phyloP scores from a whole-genome alignment of 1,284 basidiomycete genomes.

The Austroboletus niveus region DNA sequence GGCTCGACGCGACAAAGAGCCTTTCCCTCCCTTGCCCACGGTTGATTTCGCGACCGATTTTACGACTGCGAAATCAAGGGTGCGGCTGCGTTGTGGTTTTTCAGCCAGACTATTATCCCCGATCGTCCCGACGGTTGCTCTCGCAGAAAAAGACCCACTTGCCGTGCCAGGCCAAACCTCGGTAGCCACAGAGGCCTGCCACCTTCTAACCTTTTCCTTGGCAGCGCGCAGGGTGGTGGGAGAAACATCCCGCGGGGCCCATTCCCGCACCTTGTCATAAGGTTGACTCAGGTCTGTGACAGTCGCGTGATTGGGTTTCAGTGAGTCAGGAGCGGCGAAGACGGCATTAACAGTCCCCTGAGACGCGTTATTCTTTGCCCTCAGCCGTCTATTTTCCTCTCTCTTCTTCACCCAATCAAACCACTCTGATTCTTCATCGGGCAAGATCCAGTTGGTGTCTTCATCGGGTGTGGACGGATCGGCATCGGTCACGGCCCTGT shows the following conservation, averaged over 20 bases:
- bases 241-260: constrained; percentile 11
- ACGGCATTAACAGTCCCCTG: constrained; percentile 6
- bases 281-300: not conserved
- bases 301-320: constrained; percentile 2
- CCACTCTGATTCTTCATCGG: constrained; percentile 35
- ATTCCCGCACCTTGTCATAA: not conserved
- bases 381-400: constrained; percentile 19
- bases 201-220: constrained; percentile 32
- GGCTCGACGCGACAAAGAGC: constrained; percentile 2
- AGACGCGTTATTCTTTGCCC: constrained; percentile 16
- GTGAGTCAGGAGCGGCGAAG: constrained; percentile 8
- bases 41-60: constrained; percentile 22
- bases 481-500: constrained; percentile 9
- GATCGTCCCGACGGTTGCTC: not conserved
- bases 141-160: constrained; percentile 1
- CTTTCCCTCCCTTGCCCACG: constrained; percentile 18
- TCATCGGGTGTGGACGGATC: constrained; percentile 8
- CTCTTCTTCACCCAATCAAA: constrained; percentile 32
- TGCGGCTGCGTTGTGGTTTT: constrained; percentile 12
- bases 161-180: constrained; percentile 4
- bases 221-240: constrained; percentile 21
- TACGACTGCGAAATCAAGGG: constrained; percentile 32
- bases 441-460: constrained; percentile 30
- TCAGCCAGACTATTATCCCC: constrained; percentile 6
- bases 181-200: constrained; percentile 28